Conservation (phyloP, 495 filamentous ascomycete genomes). For the Podospora anserina region DNA sequence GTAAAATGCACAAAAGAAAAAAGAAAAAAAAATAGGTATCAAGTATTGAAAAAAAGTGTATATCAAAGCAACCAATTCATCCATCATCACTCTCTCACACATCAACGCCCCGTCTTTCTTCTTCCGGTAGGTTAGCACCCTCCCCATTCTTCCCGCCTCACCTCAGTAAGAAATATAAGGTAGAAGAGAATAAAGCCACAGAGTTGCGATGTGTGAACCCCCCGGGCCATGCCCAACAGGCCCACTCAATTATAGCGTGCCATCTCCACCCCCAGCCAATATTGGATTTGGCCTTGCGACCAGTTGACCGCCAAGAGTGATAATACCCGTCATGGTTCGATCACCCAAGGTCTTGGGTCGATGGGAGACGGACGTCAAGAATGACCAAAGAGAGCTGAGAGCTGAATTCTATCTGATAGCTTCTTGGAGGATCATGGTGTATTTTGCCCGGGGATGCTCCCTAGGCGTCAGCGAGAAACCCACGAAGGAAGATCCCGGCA, state of each 20-base stretch:
- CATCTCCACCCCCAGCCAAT: background rate
- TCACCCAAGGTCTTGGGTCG: background rate
- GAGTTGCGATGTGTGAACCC: background rate
- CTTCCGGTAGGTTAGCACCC: background rate
- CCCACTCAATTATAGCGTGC: background rate
- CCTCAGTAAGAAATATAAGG: background rate
- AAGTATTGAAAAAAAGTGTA: background rate
- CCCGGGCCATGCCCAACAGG: background rate
- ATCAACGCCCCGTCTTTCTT: too few relatives aligned
- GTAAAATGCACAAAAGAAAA: background rate
- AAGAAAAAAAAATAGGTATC: background rate
- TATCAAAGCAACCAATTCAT: background rate
- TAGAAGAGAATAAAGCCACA: background rate
- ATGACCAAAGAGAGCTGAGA: background rate
- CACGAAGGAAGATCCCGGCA: background rate
- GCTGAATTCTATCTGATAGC: background rate
- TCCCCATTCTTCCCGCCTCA: background rate
- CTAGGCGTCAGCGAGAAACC: background rate
- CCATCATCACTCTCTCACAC: background rate
- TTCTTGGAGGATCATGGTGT: background rate
- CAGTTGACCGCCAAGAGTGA: background rate
- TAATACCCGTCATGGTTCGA: background rate
- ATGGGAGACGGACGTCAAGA: background rate
- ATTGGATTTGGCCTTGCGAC: background rate
- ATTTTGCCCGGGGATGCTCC: background rate